Conservation (phyloP, 2,329 filamentous ascomycete genomes). For the Colletotrichum caudatum region DNA sequence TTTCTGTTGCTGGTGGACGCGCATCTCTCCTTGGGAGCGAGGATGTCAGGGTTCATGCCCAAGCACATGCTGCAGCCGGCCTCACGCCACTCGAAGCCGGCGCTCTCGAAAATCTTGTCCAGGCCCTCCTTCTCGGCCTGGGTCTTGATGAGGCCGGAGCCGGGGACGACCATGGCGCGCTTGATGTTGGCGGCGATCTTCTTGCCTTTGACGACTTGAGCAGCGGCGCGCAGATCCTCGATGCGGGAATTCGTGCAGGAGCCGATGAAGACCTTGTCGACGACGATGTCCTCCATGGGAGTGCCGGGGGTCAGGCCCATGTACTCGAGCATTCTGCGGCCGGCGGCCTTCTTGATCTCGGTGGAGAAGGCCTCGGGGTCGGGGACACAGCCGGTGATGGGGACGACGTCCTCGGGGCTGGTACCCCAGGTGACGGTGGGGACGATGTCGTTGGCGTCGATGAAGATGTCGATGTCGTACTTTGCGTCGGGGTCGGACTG, state of each 20-base stretch:
- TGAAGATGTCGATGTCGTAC: slow-evolving; percentile 89
- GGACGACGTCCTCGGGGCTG: slow-evolving; percentile 94
- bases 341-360: slow-evolving; percentile 82
- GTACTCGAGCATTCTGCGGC: slow-evolving; percentile 88
- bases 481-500: slow-evolving; percentile 89
- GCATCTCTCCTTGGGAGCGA: slow-evolving; percentile 91
- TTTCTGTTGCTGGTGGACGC: slow-evolving; percentile 97
- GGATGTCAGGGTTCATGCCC: slow-evolving; percentile 99
- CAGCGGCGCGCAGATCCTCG: slow-evolving; percentile 91
- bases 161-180: slow-evolving; percentile 95
- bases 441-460: slow-evolving; percentile 91
- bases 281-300: slow-evolving; percentile 87
- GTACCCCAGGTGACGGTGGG: slow-evolving; percentile 98
- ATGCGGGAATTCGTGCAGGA: slow-evolving; percentile 98
- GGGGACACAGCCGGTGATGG: slow-evolving; percentile 91
- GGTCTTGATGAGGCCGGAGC: slow-evolving; percentile 92
- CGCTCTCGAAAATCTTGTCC: slow-evolving; percentile 90
- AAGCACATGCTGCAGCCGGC: slow-evolving; percentile 99
- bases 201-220: slow-evolving; percentile 86
- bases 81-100: slow-evolving; percentile 98
- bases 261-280: slow-evolving; percentile 98
- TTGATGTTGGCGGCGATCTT: slow-evolving; percentile 91
- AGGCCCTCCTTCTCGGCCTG: slow-evolving; percentile 93
- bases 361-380: slow-evolving; percentile 88
- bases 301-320: slow-evolving; percentile 93